Evolutionary conservation across 305 asterid genomes (phyloP).

Genomic region (Fraxinus baroniana): DNA sequence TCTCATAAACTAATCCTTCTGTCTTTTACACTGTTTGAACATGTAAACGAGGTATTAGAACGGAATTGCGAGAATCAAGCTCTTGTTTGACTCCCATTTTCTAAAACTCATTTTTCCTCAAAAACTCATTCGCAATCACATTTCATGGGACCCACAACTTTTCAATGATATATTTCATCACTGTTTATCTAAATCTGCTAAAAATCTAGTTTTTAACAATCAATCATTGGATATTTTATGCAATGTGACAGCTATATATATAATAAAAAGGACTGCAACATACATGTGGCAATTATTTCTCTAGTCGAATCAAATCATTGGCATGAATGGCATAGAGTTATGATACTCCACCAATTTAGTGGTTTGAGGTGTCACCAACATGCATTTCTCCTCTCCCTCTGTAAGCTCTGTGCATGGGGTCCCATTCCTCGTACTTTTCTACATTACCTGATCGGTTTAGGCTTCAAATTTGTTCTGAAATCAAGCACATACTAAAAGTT

Average conservation of each 20-base stretch:
- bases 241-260: neutral
- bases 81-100: neutral
- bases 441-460: neutral
- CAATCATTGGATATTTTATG: neutral
- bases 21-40: neutral
- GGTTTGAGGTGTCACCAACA: slow-evolving; percentile 37
- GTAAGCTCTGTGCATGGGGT: slow-evolving; percentile 22
- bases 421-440: slow-evolving; percentile 33
- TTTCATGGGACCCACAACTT: neutral
- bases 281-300: slow-evolving; percentile 4
- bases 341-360: slow-evolving; percentile 9
- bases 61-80: neutral
- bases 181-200: too few relatives aligned
- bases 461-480: neutral
- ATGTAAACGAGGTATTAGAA: neutral
- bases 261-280: neutral
- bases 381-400: slow-evolving; percentile 37
- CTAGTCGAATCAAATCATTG: neutral
- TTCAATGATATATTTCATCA: neutral
- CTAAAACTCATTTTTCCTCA: too few relatives aligned
- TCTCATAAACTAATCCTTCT: neutral
- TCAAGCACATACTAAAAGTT: neutral
- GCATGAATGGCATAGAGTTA: neutral
- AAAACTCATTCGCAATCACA: too few relatives aligned
- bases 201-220: too few relatives aligned